Conservation (phyloP, 202 grass and related monocot species). For the Schoenoplectus tabernaemontani region DNA sequence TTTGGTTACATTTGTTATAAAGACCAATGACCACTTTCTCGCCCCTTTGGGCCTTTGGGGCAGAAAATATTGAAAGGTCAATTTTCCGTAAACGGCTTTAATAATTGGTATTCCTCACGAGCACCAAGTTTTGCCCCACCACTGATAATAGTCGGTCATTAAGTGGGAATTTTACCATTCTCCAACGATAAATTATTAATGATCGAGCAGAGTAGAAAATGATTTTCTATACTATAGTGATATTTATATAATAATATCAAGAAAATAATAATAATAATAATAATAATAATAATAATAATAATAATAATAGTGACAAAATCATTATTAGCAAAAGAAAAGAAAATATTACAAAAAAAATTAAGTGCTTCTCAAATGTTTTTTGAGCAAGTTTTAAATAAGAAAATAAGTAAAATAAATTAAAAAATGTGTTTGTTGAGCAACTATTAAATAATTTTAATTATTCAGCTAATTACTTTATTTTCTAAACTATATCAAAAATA, state of each 20-base stretch:
- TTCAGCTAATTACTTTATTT: neutral
- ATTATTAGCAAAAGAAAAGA: neutral
- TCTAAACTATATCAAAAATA: neutral
- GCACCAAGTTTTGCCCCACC: neutral
- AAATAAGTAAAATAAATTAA: neutral
- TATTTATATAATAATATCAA: no score
- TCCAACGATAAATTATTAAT: neutral
- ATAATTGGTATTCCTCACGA: neutral
- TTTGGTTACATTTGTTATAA: neutral
- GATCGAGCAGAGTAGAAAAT: neutral
- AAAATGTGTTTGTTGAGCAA: neutral
- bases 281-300: no score
- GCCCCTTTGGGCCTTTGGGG: neutral
- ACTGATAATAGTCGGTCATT: neutral
- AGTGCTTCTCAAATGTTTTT: neutral
- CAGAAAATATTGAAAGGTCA: neutral
- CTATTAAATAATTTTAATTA: neutral
- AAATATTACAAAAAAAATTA: neutral
- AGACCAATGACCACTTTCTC: neutral
- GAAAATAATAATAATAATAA: neutral
- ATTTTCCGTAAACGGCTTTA: neutral
- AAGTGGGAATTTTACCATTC: neutral
- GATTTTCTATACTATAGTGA: neutral
- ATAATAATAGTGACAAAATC: neutral
- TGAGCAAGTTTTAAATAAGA: neutral